A percentile compares a stretch with the other conserved stretches of the same genome.
phyloP scores from a whole-genome alignment of 176 grass and related monocot species.

The maize (Zea mays) region DNA sequence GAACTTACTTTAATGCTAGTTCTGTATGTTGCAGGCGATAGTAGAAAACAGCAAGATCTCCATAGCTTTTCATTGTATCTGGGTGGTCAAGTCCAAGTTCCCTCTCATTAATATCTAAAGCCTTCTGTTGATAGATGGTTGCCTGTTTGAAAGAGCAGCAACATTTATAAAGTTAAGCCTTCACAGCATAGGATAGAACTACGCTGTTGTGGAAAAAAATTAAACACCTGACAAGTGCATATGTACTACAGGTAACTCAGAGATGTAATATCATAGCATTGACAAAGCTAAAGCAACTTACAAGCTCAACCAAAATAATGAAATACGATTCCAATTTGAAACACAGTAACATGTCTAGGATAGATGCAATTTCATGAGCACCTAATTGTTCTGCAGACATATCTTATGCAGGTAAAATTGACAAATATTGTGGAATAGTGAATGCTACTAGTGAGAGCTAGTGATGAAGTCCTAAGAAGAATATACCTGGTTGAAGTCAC shows the following conservation, averaged over 20 bases:
- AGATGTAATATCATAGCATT: constrained; percentile 7
- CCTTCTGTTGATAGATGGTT: constrained; percentile 98
- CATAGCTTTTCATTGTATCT: constrained; percentile 99
- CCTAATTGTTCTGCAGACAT: constrained; percentile 30
- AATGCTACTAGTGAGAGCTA: constrained; percentile 25
- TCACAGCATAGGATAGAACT: constrained; percentile 19
- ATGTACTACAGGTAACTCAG: constrained; percentile 9
- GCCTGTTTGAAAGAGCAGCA: constrained; percentile 60
- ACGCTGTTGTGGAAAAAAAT: constrained; percentile 3
- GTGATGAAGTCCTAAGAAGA: constrained; percentile 20
- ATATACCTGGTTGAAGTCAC: constrained; percentile 96
- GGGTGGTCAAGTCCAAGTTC: constrained; percentile 99
- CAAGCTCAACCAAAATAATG: constrained; percentile 22
- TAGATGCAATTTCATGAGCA: constrained; percentile 26
- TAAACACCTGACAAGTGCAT: constrained; percentile 15
- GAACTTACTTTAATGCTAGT: constrained; percentile 87
- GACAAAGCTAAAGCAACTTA: constrained; percentile 36
- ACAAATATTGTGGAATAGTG: constrained; percentile 6
- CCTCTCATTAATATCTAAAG: constrained; percentile 97
- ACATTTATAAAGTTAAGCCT: constrained; percentile 32
- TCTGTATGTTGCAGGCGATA: constrained; percentile 99
- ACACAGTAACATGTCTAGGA: constrained; percentile 7
- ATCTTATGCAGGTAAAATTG: constrained; percentile 3
- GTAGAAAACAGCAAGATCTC: constrained; percentile 99
- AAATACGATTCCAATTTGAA: not conserved